Conservation (phyloP, 352 stramenopile species). For the Phytopythium litorale region DNA sequence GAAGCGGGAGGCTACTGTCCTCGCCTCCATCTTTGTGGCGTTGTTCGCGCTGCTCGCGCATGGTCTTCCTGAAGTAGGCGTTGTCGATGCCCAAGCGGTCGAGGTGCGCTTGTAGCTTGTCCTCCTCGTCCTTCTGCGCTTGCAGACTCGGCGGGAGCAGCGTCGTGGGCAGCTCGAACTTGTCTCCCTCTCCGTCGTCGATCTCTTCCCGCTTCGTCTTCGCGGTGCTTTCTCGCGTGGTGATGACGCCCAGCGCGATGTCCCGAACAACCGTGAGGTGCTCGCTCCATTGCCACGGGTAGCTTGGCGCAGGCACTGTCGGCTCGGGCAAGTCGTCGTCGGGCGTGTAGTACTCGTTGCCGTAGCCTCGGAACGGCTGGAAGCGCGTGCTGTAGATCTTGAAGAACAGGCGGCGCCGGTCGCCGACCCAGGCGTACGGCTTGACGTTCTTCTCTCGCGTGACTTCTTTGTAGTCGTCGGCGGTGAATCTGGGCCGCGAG, state of each 20-base stretch:
- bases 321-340: constrained; percentile 27
- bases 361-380: constrained; percentile 43
- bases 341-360: constrained; percentile 35
- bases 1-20: not conserved
- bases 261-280: constrained; percentile 21
- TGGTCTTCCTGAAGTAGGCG: not conserved
- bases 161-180: not conserved
- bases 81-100: not conserved
- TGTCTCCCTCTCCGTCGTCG: not conserved
- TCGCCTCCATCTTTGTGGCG: not conserved
- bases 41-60: not conserved
- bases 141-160: not conserved
- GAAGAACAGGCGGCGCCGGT: constrained; percentile 17
- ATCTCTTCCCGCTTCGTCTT: not conserved
- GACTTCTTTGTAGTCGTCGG: constrained; percentile 30
- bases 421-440: constrained; percentile 21
- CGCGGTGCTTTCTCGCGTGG: not conserved
- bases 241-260: constrained; percentile 12
- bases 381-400: constrained; percentile 25
- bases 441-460: constrained; percentile 32
- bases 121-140: not conserved
- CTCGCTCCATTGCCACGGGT: constrained; percentile 43
- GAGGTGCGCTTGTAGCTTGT: not conserved
- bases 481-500: constrained; percentile 5
- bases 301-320: constrained; percentile 35